phyloP scores from a whole-genome alignment of 192 early-diverging fungal species.

The Backusella tuberculispora region DNA sequence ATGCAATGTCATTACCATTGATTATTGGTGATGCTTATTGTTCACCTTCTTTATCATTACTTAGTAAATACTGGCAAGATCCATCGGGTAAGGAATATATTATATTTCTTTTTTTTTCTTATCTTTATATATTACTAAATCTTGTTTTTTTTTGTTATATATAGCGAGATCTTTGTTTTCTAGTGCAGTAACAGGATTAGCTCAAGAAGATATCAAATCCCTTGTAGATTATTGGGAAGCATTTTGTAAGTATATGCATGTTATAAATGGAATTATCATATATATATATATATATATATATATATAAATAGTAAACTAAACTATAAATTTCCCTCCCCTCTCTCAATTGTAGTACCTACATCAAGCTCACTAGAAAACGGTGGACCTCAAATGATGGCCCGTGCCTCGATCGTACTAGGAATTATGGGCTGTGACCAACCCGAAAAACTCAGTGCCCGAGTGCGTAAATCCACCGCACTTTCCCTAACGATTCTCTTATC shows the following conservation, averaged over 20 bases:
- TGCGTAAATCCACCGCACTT: conserved; percentile 65
- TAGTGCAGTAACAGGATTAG: conserved; percentile 54
- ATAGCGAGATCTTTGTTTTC: conserved; percentile 60
- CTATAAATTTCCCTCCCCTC: neutral
- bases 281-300: neutral
- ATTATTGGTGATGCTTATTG: conserved; percentile 53
- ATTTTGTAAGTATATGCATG: conserved; percentile 54
- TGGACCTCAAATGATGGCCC: conserved; percentile 49
- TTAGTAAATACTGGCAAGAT: conserved; percentile 88
- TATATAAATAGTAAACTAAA: neutral
- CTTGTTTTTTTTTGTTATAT: neutral
- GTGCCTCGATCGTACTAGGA: conserved; percentile 76
- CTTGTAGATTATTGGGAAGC: conserved; percentile 72
- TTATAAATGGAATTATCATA: neutral
- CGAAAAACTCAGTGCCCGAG: conserved; percentile 45
- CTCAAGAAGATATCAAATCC: conserved; percentile 48
- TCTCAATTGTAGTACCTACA: conserved; percentile 24
- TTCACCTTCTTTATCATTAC: conserved; percentile 68
- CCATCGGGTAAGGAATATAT: conserved; percentile 55
- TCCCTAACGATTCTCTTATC: conserved; percentile 67
- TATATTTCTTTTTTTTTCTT: conserved; percentile 2
- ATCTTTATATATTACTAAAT: neutral
- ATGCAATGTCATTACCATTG: conserved; percentile 53
- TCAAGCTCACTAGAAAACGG: conserved; percentile 22
- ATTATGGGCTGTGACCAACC: conserved; percentile 72